Base-by-base conservation (phyloP, 78 protist genomes). In the Diacronema lutheri region DNA sequence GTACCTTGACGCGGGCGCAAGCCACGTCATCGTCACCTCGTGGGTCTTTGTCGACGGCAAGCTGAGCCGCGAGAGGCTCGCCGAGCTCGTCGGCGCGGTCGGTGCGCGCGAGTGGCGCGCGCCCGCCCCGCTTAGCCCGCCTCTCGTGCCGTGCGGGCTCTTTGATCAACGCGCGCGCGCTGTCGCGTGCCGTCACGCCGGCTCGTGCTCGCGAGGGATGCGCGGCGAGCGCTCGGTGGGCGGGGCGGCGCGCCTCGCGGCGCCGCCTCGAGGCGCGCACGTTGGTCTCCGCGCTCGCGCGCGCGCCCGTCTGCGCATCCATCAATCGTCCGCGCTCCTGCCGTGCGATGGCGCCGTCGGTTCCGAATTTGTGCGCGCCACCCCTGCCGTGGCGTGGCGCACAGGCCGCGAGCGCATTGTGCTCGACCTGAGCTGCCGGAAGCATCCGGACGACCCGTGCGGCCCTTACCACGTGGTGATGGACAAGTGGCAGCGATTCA, bases 1-100 rank as follows among this genome's bases (percentile, higher is more conserved):
- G 19, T 89, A 77, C 12, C 38, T 89, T 33, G 86, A 83, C 46
- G 92, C 89, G 10, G 92, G 92, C 10, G 92, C 92, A 7, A 56
- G 78, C 13, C 92, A 89, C 62, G 92, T 89, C 33, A 89, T 89
- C 31, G 92, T 89, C 38, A 89, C 92, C 21, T 89, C 92, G 31
- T 89, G 85, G 76, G 83, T 89, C 40, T 89, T 89, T 57, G 21
- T 35, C 29, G 83, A 77, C 10, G 92, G 92, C 40, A n/a, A 29
- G 65, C 50, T 84, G 29, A 71, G 69, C 55, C 10, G n/a, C 55
- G 83, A 81, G 65, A 19, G 81, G 2, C 87, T 78, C 4, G 58
- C 57, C 1, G 88, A 68, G 78, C 9, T 83, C 50, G 86, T 64
- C 16, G 46, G 16, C 4, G 40, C 65, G 21, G 74, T 82, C 3